A percentile compares a stretch with the other conserved stretches of the same genome.
These are phyloP conservation scores for Phytophthora foliorum DNA, from an alignment of 352 stramenopile genomes.

Conservation along the genomic window DNA sequence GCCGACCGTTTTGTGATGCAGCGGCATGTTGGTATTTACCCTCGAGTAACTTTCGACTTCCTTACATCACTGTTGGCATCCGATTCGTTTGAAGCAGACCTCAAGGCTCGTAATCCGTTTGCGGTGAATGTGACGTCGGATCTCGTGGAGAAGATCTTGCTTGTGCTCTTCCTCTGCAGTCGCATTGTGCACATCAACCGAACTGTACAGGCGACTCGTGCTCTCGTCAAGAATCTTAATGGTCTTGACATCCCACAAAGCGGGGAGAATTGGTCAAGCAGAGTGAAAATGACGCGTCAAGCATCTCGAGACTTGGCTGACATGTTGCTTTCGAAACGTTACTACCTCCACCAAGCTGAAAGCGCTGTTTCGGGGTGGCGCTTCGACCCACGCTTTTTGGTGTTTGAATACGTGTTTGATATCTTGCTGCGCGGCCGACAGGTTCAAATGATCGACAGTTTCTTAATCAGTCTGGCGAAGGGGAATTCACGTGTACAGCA, in stretches of 20 bases:
- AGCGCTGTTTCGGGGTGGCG: slow-evolving; percentile 55
- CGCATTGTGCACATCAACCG: slow-evolving; percentile 89
- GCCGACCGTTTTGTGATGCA: slow-evolving; percentile 68
- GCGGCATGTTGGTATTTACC: slow-evolving; percentile 66
- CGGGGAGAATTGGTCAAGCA: slow-evolving; percentile 36
- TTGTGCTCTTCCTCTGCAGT: slow-evolving; percentile 78
- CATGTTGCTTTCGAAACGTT: slow-evolving; percentile 76
- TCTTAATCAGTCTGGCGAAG: slow-evolving; percentile 91
- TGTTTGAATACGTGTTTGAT: slow-evolving; percentile 99
- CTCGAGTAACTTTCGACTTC: slow-evolving; percentile 81
- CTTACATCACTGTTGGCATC: slow-evolving; percentile 80
- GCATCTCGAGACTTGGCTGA: slow-evolving; percentile 86
- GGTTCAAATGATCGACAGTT: slow-evolving; percentile 99
- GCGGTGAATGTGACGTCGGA: slow-evolving; percentile 35
- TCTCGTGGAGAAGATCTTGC: slow-evolving; percentile 63
- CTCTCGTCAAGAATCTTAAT: slow-evolving; percentile 36
- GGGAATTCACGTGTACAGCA: slow-evolving; percentile 91
- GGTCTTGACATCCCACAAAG: slow-evolving; percentile 7
- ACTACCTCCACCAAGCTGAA: slow-evolving; percentile 58
- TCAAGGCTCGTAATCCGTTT: slow-evolving; percentile 80
- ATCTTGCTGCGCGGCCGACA: slow-evolving; percentile 98
- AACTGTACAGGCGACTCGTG: slow-evolving; percentile 63
- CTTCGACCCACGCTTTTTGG: slow-evolving; percentile 98
- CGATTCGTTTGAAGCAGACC: slow-evolving; percentile 62
- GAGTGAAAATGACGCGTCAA: slow-evolving; percentile 78